A percentile compares a stretch with the other conserved stretches of the same genome.
phyloP scores from a whole-genome alignment of 306 rosid genomes.

The Mucuna pruriens region DNA sequence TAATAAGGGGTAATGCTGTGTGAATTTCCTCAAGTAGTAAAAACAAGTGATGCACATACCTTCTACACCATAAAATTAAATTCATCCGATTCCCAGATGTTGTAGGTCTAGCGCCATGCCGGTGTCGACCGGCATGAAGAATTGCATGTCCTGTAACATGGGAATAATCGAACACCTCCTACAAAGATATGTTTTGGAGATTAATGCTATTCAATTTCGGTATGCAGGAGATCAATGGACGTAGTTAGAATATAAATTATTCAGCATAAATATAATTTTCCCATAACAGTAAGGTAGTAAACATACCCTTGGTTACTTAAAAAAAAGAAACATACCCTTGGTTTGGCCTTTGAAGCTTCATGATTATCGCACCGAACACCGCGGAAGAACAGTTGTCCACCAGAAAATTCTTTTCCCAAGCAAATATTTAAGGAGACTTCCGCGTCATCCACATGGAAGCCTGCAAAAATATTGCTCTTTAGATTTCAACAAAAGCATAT shows the following conservation, averaged over 20 bases:
- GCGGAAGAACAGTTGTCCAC: slow-evolving; percentile 88
- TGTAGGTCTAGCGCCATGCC: slow-evolving; percentile 98
- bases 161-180: slow-evolving; percentile 81
- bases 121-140: slow-evolving; percentile 93
- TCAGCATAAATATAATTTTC: background rate
- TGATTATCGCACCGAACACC: slow-evolving; percentile 95
- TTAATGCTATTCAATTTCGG: background rate
- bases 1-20: background rate
- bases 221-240: slow-evolving; percentile 20
- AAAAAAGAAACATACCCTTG: slow-evolving; percentile 69
- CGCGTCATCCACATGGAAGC: slow-evolving; percentile 94
- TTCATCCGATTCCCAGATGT: slow-evolving; percentile 77
- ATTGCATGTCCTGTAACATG: slow-evolving; percentile 88
- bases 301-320: slow-evolving; percentile 76
- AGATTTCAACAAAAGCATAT: slow-evolving; percentile 39
- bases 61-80: slow-evolving; percentile 95
- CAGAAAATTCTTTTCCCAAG: slow-evolving; percentile 83
- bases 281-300: slow-evolving; percentile 23
- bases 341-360: slow-evolving; percentile 65
- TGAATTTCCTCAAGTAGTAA: background rate
- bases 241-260: background rate
- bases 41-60: slow-evolving; percentile 52
- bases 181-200: slow-evolving; percentile 25
- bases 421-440: slow-evolving; percentile 96
- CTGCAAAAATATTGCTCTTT: slow-evolving; percentile 54